Evolutionary conservation across 164 flowering plant species (phyloP), one percentile per base, ranked within the genome.

Genomic region (Tetrastigma voinierianum): DNA sequence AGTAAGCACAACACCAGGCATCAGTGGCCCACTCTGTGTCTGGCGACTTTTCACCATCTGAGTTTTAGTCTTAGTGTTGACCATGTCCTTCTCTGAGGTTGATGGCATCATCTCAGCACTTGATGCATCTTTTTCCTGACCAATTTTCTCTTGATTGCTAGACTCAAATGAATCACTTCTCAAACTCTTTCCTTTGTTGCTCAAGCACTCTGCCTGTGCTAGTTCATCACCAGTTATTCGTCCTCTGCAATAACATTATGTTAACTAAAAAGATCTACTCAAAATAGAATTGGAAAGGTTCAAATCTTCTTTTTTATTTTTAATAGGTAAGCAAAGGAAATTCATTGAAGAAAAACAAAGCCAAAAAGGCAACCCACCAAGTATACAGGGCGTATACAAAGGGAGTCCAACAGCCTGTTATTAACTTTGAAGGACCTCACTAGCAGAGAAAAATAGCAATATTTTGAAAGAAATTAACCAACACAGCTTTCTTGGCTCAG

Each of bases 1-100:
- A 64, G 64, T 51, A 62, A 87, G 82, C 64, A 86, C 89, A 58
- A 20, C 32, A 60, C 79, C 84, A 77, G 96, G 86, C 66, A 74
- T 62, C 43, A 88, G 93, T 4, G 97, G 99, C 46, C 97, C 98
- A 79, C 97, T 90, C 57, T 80, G 94, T 67, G 85, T 79, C 79
- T 86, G 88, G 59, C 90, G 84, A 67, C 69, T 51, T 72, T 72
- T 88, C 40, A 72, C 80, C 10, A 70, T 32, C 71, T 77, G 84
- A 67, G 64, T 43, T 76, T 74, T 89, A 71, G 74, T 57, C 66
- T 80, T 83, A 62, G 82, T 70, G 21, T 59, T 78, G 43, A 70
- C 67, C 23, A 65, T 25, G 3, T 85, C 89, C 69, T 73, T 82
- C 43, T 78, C 86, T 17, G 82, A 71, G 18, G 75, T 53, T 46